These are phyloP conservation scores for Citrus medica DNA, from an alignment of 345 rosid genomes.

Conservation along the genomic window DNA sequence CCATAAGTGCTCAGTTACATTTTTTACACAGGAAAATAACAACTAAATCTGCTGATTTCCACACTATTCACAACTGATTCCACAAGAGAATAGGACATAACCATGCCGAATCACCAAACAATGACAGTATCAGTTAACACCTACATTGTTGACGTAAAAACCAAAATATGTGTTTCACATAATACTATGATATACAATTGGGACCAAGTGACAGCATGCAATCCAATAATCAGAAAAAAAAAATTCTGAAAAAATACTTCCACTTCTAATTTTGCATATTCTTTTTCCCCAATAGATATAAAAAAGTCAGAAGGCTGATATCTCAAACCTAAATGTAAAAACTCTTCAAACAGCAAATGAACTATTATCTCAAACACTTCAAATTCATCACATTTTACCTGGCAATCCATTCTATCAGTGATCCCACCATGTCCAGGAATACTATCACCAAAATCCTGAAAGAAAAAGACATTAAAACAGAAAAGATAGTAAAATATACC, in stretches of 20 bases:
- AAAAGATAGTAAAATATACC: neutral
- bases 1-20: neutral
- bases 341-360: neutral
- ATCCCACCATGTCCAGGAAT: slow-evolving; percentile 99
- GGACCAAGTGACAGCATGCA: neutral
- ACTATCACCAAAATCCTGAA: slow-evolving; percentile 97
- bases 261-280: neutral
- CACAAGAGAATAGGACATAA: neutral
- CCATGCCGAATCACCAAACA: neutral
- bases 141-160: neutral
- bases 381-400: slow-evolving; percentile 41
- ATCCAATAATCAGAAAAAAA: neutral
- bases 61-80: neutral
- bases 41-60: neutral
- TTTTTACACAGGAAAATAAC: neutral
- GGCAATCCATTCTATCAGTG: slow-evolving; percentile 98
- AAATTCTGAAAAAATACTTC: neutral
- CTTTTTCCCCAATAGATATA: neutral
- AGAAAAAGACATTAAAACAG: neutral
- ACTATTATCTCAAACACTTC: neutral
- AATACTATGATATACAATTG: neutral
- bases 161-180: neutral
- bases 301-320: neutral
- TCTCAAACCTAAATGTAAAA: neutral
- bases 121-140: neutral